Evolutionary conservation across 495 filamentous ascomycete species (phyloP).

Genomic region (Penicillium herquei): DNA sequence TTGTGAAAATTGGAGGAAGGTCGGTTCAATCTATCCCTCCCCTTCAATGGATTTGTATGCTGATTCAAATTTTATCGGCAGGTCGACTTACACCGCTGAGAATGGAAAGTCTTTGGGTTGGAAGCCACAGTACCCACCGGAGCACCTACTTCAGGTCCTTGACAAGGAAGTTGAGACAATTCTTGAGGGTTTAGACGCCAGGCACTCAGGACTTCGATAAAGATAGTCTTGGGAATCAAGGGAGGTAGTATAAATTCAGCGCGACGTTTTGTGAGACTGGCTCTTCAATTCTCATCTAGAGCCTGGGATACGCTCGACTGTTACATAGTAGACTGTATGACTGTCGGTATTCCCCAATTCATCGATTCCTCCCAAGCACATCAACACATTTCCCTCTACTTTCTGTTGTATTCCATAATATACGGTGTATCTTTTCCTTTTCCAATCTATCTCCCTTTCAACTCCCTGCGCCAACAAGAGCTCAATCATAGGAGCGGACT

Average conservation of each 20-base stretch:
- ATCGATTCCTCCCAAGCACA: neutral
- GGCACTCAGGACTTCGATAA: neutral
- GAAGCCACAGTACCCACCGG: constrained; percentile 31
- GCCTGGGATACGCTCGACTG: neutral
- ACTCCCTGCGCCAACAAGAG: neutral
- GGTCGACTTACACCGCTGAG: constrained; percentile 19
- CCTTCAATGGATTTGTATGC: too few species aligned
- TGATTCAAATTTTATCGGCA: neutral
- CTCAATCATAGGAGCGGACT: neutral
- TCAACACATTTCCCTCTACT: too few species aligned
- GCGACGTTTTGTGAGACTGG: too few species aligned
- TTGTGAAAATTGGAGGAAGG: constrained; percentile 37
- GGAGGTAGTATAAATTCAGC: too few species aligned
- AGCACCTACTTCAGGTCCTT: constrained; percentile 40
- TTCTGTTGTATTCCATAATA: neutral
- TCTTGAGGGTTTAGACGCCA: constrained; percentile 1
- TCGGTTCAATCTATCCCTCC: constrained; percentile 27
- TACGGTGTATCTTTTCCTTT: neutral
- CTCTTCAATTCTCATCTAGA: too few species aligned
- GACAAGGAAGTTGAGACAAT: constrained; percentile 43
- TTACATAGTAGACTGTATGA: neutral
- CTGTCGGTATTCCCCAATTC: neutral
- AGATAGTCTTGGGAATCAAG: too few species aligned
- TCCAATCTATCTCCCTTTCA: neutral
- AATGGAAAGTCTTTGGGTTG: constrained; percentile 41